Evolutionary conservation across 2,329 filamentous ascomycete species (phyloP).

Genomic region (Chaetomium sp.): DNA sequence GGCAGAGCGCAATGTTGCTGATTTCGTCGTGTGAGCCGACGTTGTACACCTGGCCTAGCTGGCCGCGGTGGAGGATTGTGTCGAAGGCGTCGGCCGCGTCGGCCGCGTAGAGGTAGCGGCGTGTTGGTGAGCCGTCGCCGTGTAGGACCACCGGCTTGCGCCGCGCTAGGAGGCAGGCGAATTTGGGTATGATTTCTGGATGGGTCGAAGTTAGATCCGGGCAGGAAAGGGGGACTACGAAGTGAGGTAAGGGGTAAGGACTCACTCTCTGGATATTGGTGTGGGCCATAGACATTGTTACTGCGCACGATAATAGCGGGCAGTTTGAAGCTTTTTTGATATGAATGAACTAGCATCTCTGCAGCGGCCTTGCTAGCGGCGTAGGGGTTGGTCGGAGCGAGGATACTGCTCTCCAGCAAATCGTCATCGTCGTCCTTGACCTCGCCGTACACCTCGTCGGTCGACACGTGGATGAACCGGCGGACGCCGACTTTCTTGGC

Average conservation of each 20-base stretch:
- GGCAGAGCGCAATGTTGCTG: conserved; percentile 64
- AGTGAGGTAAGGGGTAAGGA: conserved; percentile 7
- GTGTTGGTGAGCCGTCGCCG: conserved; percentile 66
- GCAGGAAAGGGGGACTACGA: conserved; percentile 1
- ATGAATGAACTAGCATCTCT: conserved; percentile 83
- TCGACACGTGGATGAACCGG: conserved; percentile 75
- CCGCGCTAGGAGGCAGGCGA: conserved; percentile 64
- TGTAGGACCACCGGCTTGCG: conserved; percentile 64
- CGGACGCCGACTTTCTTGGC: conserved; percentile 64
- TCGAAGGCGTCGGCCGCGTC: conserved; percentile 79
- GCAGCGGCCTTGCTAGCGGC: conserved; percentile 75
- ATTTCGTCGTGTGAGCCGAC: conserved; percentile 73
- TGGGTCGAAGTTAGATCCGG: conserved; percentile 27
- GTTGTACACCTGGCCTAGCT: conserved; percentile 72
- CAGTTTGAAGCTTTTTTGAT: conserved; percentile 74
- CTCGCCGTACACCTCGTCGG: conserved; percentile 81
- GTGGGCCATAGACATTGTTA: conserved; percentile 81
- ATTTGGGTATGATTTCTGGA: conserved; percentile 77
- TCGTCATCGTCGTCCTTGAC: conserved; percentile 66
- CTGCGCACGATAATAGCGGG: conserved; percentile 73
- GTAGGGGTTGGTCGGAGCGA: conserved; percentile 77
- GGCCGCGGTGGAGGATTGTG: conserved; percentile 72
- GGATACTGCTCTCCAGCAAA: conserved; percentile 63
- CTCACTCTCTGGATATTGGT: conserved; percentile 78
- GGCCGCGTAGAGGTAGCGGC: conserved; percentile 70